A percentile compares a stretch with the other conserved stretches of the same genome.
These are phyloP conservation scores for Parasarocladium wereldwijsianum DNA, from an alignment of 2,329 filamentous ascomycete genomes.

Conservation along the genomic window DNA sequence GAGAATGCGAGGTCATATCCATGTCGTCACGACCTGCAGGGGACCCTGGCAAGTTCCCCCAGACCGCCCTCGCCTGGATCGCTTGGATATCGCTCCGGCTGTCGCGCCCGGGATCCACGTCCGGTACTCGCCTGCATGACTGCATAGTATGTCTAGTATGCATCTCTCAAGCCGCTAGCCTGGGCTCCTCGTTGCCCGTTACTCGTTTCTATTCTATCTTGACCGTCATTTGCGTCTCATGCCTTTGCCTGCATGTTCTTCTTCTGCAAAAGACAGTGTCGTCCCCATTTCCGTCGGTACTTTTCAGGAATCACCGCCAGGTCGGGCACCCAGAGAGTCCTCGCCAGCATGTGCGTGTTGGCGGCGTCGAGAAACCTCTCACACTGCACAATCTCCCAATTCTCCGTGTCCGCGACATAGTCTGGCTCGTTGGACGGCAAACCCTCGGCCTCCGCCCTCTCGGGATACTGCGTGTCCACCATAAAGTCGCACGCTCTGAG, in stretches of 20 bases:
- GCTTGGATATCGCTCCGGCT: too few species aligned
- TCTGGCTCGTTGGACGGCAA: conserved; percentile 61
- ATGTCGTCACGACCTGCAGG: too few species aligned
- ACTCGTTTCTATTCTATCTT: too few species aligned
- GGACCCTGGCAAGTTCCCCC: too few species aligned
- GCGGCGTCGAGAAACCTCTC: conserved; percentile 67
- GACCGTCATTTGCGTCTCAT: too few species aligned
- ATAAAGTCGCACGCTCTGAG: conserved; percentile 65
- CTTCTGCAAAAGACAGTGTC: conserved; percentile 68
- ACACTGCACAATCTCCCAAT: conserved; percentile 69
- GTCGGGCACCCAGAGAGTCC: conserved; percentile 73
- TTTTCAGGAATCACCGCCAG: conserved; percentile 51
- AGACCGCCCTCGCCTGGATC: too few species aligned
- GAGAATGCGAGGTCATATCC: too few species aligned
- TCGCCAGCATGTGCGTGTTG: conserved; percentile 56
- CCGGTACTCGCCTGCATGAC: too few species aligned
- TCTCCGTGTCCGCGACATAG: conserved; percentile 56
- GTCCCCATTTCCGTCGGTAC: conserved; percentile 66
- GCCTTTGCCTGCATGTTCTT: too few species aligned
- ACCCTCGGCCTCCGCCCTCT: conserved; percentile 22
- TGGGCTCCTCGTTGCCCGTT: background rate
- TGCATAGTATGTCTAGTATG: too few species aligned
- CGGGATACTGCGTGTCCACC: conserved; percentile 73
- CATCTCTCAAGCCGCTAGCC: conserved; percentile 1
- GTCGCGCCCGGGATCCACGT: too few species aligned